phyloP scores from a whole-genome alignment of 257 asterid genomes.

The Rhazya stricta region DNA sequence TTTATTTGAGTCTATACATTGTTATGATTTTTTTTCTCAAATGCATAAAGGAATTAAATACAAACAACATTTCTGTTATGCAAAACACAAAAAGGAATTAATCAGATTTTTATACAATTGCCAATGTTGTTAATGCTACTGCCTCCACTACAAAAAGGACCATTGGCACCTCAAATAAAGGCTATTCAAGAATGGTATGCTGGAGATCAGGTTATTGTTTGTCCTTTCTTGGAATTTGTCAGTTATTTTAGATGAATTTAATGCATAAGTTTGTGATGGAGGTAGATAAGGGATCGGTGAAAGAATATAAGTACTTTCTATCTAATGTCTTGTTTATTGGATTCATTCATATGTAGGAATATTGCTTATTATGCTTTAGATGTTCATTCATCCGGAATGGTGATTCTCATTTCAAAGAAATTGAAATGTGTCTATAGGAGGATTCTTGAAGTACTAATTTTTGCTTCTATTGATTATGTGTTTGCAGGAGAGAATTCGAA shows the following conservation, averaged over 20 bases:
- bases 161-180: constrained; percentile 94
- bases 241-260: not conserved
- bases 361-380: not conserved
- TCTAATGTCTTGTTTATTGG: not conserved
- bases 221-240: constrained; percentile 14
- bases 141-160: constrained; percentile 33
- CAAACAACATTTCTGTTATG: too few relatives aligned
- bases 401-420: not conserved
- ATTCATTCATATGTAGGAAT: not conserved
- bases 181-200: constrained; percentile 95
- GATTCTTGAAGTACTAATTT: not conserved
- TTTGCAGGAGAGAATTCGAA: constrained; percentile 86
- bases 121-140: constrained; percentile 45
- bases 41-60: too few relatives aligned
- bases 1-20: too few relatives aligned
- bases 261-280: not conserved
- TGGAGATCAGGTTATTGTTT: constrained; percentile 80
- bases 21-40: too few relatives aligned
- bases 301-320: not conserved
- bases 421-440: not conserved
- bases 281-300: not conserved
- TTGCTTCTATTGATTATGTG: constrained; percentile 23
- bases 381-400: not conserved
- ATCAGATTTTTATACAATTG: constrained; percentile 82
- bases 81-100: too few relatives aligned